Base-by-base conservation (phyloP, 2,329 filamentous ascomycete species). In the Byssothecium circinans region DNA sequence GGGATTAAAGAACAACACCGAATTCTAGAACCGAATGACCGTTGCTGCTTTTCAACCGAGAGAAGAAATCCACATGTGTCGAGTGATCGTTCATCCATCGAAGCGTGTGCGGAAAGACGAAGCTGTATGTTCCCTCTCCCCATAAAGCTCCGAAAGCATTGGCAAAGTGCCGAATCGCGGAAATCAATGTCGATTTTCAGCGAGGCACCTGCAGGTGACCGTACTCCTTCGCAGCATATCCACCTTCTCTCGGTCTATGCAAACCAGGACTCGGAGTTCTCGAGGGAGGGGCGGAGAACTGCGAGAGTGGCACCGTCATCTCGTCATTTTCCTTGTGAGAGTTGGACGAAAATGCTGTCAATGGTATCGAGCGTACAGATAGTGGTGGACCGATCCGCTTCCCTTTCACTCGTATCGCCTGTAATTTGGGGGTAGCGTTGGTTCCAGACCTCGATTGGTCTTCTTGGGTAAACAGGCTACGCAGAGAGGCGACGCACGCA, bases 401-500 rank as follows among this genome's bases (percentile, higher is more conserved):
- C 7, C 23, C 23, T n/a, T 27, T 39, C 8, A 11, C n/a, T n/a
- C 8, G 36, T 17, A 25, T 25, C n/a, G 20, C n/a, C 20, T 23
- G 19, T 15, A 14, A 2, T 15, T 39, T 39, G 6, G 36, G 23
- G 11, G 11, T 23, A 4, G 36, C 19, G 20, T 39, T n/a, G 19
- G 8, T 23, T 17, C 19, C 20, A 8, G 11, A n/a, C 5, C 6
- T 39, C 7, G 36, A n/a, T 14, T 22, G 15, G 8, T 25, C 20
- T 7, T 41, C 47, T 18, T 50, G 47, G 5, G 42, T 46, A 33
- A 50, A 50, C 6, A 46, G 47, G 11, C 38, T 36, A 15, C 39
- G 47, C 3, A 50, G 19, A 20, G 47, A 39, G 17, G 38, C 47
- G 12, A 42, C 38, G 25, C 47, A 50, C 5, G 39, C 47, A 10